Conservation (phyloP, 305 asterid species). For the Solanum hybrid region DNA sequence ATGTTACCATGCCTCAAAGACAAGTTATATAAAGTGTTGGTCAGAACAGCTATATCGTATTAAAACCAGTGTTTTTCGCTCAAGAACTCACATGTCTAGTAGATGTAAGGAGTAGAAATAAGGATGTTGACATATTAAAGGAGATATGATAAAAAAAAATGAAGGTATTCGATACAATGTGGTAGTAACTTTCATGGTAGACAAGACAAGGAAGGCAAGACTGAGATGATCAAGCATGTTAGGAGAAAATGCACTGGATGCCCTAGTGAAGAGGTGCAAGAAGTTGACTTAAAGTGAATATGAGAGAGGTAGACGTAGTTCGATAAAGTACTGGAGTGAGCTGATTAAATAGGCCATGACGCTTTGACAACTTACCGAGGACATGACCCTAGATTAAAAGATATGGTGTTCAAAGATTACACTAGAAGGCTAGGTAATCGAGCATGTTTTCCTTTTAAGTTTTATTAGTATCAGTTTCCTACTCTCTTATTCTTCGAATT, state of each 20-base stretch:
- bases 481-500: not conserved
- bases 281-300: not conserved
- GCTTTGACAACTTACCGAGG: not conserved
- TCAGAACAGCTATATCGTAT: fast-evolving
- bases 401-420: not conserved
- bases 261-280: not conserved
- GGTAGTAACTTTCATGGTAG: not conserved
- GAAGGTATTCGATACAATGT: not conserved
- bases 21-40: not conserved
- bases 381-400: not conserved
- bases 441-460: not conserved
- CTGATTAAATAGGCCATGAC: not conserved
- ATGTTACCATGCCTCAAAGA: not conserved
- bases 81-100: not conserved
- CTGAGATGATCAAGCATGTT: not conserved
- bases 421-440: not conserved
- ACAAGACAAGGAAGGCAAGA: not conserved
- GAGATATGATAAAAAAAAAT: not conserved
- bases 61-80: fast-evolving
- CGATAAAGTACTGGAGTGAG: not conserved
- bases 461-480: not conserved
- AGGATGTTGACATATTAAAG: not conserved
- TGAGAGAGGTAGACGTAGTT: not conserved
- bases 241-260: not conserved
- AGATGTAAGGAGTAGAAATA: not conserved